These are phyloP conservation scores for Chimonanthus praecox DNA, from an alignment of 164 flowering plant species.

Conservation along the genomic window DNA sequence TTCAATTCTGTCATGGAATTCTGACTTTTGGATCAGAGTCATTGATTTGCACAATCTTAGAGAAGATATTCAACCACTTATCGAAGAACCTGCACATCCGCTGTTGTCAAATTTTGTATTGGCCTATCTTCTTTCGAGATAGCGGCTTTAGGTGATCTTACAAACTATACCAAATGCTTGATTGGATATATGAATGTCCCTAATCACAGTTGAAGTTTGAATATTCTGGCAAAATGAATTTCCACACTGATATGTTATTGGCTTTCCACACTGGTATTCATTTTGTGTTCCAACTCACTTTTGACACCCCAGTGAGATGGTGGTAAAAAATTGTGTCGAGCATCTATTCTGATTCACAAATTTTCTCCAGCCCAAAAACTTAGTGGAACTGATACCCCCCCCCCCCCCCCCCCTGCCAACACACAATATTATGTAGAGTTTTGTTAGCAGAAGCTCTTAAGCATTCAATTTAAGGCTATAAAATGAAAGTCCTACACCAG, in stretches of 20 bases:
- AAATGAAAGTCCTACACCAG: too few species aligned
- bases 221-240: not conserved
- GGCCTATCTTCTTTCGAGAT: constrained; percentile 69
- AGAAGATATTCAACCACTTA: constrained; percentile 37
- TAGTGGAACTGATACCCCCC: not conserved
- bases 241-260: not conserved
- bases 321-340: not conserved
- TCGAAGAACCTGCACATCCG: constrained; percentile 50
- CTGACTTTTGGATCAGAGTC: constrained; percentile 29
- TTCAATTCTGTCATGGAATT: constrained; percentile 44
- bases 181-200: not conserved
- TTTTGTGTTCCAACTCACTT: too few species aligned
- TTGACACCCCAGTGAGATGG: too few species aligned
- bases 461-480: too few species aligned
- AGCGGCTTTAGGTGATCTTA: constrained; percentile 47
- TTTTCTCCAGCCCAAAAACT: not conserved
- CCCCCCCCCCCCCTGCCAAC: too few species aligned
- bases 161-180: not conserved
- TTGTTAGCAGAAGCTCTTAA: too few species aligned
- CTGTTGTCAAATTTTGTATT: constrained; percentile 71
- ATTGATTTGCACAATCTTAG: constrained; percentile 19
- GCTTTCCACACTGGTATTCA: not conserved
- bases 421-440: too few species aligned
- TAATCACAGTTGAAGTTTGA: not conserved
- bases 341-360: not conserved